Percentiles rank a stretch among this genome's conserved stretches.
These are phyloP conservation scores for Protomyces macrosporus DNA, from an alignment of 1,139 yeast genomes.

Conservation along the genomic window DNA sequence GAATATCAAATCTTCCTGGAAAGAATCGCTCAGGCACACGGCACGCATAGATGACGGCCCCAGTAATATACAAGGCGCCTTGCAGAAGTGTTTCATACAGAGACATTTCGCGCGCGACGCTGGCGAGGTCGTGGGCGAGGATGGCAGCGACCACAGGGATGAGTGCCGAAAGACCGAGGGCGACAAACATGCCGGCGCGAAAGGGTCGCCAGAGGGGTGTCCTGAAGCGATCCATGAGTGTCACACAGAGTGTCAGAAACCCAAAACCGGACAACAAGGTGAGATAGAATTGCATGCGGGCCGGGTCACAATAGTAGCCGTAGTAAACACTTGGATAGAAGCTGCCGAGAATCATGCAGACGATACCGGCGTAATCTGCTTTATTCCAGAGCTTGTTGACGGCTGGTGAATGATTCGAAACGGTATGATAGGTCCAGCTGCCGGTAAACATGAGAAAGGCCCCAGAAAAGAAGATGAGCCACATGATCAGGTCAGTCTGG, in stretches of 20 bases:
- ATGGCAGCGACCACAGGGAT: conserved; percentile 61
- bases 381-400: conserved; percentile 67
- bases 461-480: conserved; percentile 49
- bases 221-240: conserved; percentile 62
- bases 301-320: conserved; percentile 54
- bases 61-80: conserved; percentile 67
- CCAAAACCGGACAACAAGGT: conserved; percentile 55
- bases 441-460: conserved; percentile 58
- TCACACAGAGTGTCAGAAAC: conserved; percentile 54
- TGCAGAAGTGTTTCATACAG: conserved; percentile 61
- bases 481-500: conserved; percentile 44
- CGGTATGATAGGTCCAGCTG: conserved; percentile 71
- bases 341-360: conserved; percentile 67
- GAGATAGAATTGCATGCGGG: conserved; percentile 46
- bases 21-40: conserved; percentile 68
- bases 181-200: conserved; percentile 71
- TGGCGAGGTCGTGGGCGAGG: conserved; percentile 42
- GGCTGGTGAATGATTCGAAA: conserved; percentile 65
- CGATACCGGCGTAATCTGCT: conserved; percentile 82
- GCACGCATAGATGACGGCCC: conserved; percentile 73
- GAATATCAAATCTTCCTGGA: conserved; percentile 46
- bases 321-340: conserved; percentile 65
- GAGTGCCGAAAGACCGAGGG: conserved; percentile 73
- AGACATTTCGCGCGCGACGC: conserved; percentile 51
- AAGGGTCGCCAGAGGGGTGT: conserved; percentile 67